Evolutionary conservation across 768 basidiomycete species (phyloP), one percentile per base, ranked within the genome.

Genomic region (Lyophyllum atratum): DNA sequence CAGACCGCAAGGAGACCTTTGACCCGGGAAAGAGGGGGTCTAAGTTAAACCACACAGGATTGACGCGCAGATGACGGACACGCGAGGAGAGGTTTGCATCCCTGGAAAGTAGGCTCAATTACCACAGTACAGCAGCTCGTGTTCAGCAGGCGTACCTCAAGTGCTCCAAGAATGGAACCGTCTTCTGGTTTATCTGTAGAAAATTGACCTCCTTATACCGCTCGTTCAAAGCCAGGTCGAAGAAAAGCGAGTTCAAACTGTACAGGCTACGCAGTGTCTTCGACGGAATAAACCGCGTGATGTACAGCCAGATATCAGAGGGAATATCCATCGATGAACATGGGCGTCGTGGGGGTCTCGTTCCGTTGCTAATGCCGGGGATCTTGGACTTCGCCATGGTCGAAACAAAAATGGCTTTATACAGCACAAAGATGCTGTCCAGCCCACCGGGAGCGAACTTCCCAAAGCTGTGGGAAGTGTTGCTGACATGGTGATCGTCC

Each of bases 221-320:
- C 43, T 64, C 63, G 42, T 64, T 56, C 45, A 68, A 48, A 15
- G 59, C 63, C 10, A 66, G 52, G 33, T 64, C 53, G 22, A 64
- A 54, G 49, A 68, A 63, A 1, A 55, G 34, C 33, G 59, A 51
- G 42, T 64, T 64, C 19, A 68, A 53, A 39, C 63, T 54, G 49
- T 64, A 66, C 1, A 68, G 59, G 46, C 63, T 56, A 11, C 56
- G 53, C 24, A 68, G 42, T 0, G 54, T 53, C 24, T 56, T 52
- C 26, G 28, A 28, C 25, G 65, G 59, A 34, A 68, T 63, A 49
- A 63, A 66, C 31, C 59, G 49, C 3, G 63, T 59, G 21, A 66
- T 61, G 25, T 57, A 42, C 14, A 61, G 29, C 66, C 66, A 68
- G 14, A 66, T 55, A 19, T 68, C 66, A 37, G 2, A 2, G 6